Evolutionary conservation across 208 protist species (phyloP).

Genomic region (Acanthamoeba royreba): DNA sequence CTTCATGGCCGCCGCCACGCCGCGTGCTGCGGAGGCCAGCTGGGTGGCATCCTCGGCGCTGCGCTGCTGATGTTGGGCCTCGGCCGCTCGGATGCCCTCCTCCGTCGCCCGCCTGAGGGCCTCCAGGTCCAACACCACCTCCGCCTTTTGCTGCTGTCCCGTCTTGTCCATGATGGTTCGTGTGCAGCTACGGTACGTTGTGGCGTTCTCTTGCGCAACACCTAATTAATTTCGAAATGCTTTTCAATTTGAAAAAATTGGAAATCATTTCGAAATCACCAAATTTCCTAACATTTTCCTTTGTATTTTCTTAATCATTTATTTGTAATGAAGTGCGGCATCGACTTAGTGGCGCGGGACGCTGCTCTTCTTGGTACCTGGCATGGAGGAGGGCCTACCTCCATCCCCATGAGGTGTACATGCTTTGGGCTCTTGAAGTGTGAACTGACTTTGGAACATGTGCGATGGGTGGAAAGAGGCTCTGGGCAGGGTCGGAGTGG

Average conservation of each 20-base stretch:
- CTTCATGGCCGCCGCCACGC: background rate
- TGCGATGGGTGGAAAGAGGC: no score
- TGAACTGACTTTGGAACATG: background rate
- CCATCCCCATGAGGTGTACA: background rate
- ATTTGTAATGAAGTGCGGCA: background rate
- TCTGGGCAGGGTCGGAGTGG: background rate
- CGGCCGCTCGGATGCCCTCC: background rate
- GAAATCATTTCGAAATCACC: no score
- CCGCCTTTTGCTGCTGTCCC: background rate
- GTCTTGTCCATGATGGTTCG: no score
- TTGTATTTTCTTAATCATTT: no score
- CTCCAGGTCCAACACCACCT: background rate
- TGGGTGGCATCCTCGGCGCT: background rate
- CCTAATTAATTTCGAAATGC: no score
- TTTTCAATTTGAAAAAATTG: no score
- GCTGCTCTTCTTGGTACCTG: background rate
- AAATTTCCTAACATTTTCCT: no score
- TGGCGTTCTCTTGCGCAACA: no score
- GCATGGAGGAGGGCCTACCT: background rate
- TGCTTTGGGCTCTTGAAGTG: background rate
- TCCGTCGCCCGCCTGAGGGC: background rate
- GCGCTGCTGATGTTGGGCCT: background rate
- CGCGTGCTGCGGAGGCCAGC: background rate
- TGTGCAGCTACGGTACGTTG: no score
- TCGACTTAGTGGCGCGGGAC: background rate